A percentile compares a stretch with the other conserved stretches of the same genome.
phyloP scores from a whole-genome alignment of 306 rosid species.

The Quillaja saponaria region DNA sequence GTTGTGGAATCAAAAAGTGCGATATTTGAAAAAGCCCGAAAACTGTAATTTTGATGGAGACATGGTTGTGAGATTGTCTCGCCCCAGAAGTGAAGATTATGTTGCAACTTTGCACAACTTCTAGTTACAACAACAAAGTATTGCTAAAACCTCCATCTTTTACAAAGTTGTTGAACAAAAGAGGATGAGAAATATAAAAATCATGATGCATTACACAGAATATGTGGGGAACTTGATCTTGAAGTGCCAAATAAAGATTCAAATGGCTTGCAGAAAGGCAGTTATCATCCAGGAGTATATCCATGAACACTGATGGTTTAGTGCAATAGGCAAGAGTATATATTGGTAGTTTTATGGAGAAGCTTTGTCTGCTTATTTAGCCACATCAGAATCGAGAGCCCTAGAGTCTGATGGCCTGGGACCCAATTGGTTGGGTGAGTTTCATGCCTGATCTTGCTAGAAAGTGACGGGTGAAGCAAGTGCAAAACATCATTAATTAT shows the following conservation, averaged over 20 bases:
- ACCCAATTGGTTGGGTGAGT: too few relatives aligned
- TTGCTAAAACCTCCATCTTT: constrained; percentile 8
- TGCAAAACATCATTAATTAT: too few relatives aligned
- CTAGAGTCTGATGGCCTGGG: too few relatives aligned
- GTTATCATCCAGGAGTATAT: too few relatives aligned
- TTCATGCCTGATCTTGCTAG: too few relatives aligned
- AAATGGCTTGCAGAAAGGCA: constrained; percentile 31
- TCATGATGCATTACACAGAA: constrained; percentile 8
- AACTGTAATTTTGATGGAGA: not conserved
- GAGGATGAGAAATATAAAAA: not conserved
- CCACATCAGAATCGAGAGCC: too few relatives aligned
- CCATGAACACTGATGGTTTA: too few relatives aligned
- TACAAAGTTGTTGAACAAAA: constrained; percentile 11
- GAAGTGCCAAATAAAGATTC: constrained; percentile 7
- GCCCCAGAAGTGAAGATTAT: not conserved
- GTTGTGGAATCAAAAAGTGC: not conserved
- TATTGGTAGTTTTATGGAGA: too few relatives aligned
- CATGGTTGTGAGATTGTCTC: not conserved
- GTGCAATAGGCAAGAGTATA: too few relatives aligned
- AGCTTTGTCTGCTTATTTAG: too few relatives aligned
- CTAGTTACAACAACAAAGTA: constrained; percentile 3
- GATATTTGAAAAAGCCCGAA: not conserved
- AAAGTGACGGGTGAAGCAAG: constrained; percentile 2
- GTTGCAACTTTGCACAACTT: constrained; percentile 17
- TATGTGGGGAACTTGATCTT: constrained; percentile 12